Percentiles rank a stretch among this genome's conserved stretches.
These are phyloP conservation scores for Veloporphyrellus conicus DNA, from an alignment of 1,284 basidiomycete genomes.

Conservation along the genomic window DNA sequence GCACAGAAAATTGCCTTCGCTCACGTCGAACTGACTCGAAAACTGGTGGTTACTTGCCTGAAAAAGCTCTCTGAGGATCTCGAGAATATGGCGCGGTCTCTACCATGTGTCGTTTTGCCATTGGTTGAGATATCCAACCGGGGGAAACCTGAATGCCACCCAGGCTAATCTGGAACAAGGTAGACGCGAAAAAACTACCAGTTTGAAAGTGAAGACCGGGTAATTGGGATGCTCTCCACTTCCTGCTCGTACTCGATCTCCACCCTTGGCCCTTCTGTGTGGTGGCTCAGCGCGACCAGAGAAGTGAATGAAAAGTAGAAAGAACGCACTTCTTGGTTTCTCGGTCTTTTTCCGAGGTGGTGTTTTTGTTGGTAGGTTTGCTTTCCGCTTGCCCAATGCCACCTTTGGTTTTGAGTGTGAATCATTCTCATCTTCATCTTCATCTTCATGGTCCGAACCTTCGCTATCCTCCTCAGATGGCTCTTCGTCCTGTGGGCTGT, in stretches of 20 bases:
- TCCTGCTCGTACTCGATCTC: constrained; percentile 96
- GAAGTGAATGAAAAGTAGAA: constrained; percentile 5
- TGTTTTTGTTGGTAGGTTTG: constrained; percentile 35
- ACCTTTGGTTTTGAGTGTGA: constrained; percentile 40
- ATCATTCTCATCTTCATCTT: constrained; percentile 35
- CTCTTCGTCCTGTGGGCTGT: constrained; percentile 10
- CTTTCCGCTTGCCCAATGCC: constrained; percentile 68
- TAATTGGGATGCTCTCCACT: constrained; percentile 67
- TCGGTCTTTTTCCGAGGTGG: constrained; percentile 49
- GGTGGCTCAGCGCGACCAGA: constrained; percentile 14
- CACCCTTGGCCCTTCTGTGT: constrained; percentile 70
- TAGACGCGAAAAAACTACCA: constrained; percentile 43
- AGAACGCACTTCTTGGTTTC: constrained; percentile 55
- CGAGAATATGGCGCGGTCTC: no score
- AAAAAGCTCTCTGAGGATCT: no score
- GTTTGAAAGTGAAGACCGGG: constrained; percentile 51
- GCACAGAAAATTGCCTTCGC: no score
- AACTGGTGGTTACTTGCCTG: no score
- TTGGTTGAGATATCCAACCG: neutral
- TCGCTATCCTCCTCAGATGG: constrained; percentile 27
- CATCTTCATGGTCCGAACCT: constrained; percentile 39
- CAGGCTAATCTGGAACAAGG: neutral
- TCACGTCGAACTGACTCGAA: no score
- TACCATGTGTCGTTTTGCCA: no score
- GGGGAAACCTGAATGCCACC: neutral